Base-by-base conservation (phyloP, 83 land plant genomes). In the Thuja plicata region DNA sequence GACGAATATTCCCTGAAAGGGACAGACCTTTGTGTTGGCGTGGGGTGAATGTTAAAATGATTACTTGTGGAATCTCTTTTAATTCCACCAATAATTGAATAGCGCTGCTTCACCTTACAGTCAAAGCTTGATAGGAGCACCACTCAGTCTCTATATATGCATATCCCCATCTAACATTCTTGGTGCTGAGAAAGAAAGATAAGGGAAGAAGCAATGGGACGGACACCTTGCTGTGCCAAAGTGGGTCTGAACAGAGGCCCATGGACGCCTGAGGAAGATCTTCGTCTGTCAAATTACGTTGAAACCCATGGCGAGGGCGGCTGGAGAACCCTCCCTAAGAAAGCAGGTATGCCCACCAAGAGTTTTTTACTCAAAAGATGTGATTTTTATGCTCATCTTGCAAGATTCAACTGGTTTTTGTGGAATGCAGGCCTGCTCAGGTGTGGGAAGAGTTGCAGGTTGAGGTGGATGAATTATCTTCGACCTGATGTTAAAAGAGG, bases 141-240 rank as follows among this genome's bases (percentile, higher is more conserved):
- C 70, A 60, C 27, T 60, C 0, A 21, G 73, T 27, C 32, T 24
- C n/a, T 66, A 66, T 66, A 66, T 66, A 66, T 66, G 6, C 8
- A 24, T 19, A 17, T 24, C 70, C 30, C 7, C 8, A 66, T 27
- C 10, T 66, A 8, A 27, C n/a, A 27, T 24, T 66, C 73, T 8
- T 24, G n/a, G 73, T 27, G 27, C 4, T 43, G 4, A 43, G 0
- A 41, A 41, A 41, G 43, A 41, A 41, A 41, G 1, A 60, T 27
- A 21, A 27, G 30, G 77, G 35, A 9, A 16, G 84, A 24, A 27
- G 21, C 11, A 81, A 94, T 94, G 95, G 93, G 92, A 82, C 88
- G 95, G n/a, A 89, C 92, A n/a, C 95, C 95, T 24, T 93, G 93
- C 52, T 93, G 94, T 73, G 92, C 89, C 0, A 93, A 93, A 89